These are phyloP conservation scores for Botrytis medusae DNA, from an alignment of 2,329 filamentous ascomycete species.

Conservation along the genomic window DNA sequence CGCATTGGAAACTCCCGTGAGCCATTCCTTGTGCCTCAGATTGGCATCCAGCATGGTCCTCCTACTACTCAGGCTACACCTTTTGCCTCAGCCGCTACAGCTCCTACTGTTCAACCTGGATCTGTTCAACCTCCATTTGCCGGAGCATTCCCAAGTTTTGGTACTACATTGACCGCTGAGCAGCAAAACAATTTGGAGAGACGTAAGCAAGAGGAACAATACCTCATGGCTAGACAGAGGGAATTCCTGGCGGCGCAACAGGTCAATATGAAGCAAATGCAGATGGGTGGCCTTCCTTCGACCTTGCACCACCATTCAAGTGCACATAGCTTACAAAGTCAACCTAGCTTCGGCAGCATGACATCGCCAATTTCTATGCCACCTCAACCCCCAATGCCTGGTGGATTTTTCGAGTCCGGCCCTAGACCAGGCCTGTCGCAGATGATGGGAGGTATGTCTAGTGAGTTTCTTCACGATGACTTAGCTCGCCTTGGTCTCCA, in stretches of 20 bases:
- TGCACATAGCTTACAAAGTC: slow-evolving; percentile 92
- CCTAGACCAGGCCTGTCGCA: slow-evolving; percentile 46
- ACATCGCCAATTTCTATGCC: slow-evolving; percentile 71
- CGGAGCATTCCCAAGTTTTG: slow-evolving; percentile 92
- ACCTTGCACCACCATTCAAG: slow-evolving; percentile 90
- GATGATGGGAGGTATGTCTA: slow-evolving; percentile 43
- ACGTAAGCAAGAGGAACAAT: slow-evolving; percentile 97
- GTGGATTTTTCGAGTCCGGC: slow-evolving; percentile 66
- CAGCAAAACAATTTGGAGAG: slow-evolving; percentile 97
- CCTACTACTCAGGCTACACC: slow-evolving; percentile 49
- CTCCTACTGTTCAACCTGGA: slow-evolving; percentile 53
- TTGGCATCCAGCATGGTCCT: slow-evolving; percentile 87
- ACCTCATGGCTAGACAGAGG: slow-evolving; percentile 92
- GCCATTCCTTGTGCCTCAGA: slow-evolving; percentile 95
- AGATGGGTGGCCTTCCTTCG: slow-evolving; percentile 52
- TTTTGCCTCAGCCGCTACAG: slow-evolving; percentile 41
- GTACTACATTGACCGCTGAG: slow-evolving; percentile 91
- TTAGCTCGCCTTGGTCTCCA: slow-evolving; percentile 65
- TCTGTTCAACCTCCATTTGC: slow-evolving; percentile 85
- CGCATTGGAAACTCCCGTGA: slow-evolving; percentile 97
- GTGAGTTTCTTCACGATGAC: slow-evolving; percentile 69
- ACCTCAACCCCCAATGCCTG: slow-evolving; percentile 51
- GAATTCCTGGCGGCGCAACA: slow-evolving; percentile 90
- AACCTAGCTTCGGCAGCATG: slow-evolving; percentile 94
- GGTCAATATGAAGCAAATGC: slow-evolving; percentile 71